Base-by-base conservation (phyloP, 208 protist species). In the Acanthamoeba royreba region DNA sequence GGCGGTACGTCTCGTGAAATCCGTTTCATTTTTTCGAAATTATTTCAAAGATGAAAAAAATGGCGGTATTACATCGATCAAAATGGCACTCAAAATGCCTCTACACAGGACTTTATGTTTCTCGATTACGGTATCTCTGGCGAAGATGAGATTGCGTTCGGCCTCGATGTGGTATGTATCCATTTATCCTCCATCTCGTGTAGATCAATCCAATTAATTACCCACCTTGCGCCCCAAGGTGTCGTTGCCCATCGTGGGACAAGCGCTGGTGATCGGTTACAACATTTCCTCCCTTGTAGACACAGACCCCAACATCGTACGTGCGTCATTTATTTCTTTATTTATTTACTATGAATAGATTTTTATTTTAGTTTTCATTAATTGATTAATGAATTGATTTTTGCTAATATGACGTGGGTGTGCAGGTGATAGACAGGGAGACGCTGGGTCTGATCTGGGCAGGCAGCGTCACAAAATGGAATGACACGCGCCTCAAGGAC, bases 401-500 rank as follows among this genome's bases (percentile, higher is more conserved):
- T n/a, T n/a, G n/a, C n/a, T n/a, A n/a, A n/a, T n/a, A n/a, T n/a
- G n/a, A n/a, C n/a, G n/a, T n/a, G n/a, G n/a, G n/a, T n/a, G n/a
- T n/a, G 0, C 81, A 89, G 81, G 47, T 89, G 35, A 42, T 89
- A 0, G 81, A 89, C 35, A 66, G 81, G 81, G 53, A 89, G 3
- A 89, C 81, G 46, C 81, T 89, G 28, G 81, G 46, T 22, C 49
- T 69, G n/a, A 89, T 89, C 53, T 89, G 81, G 81, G 28, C 53
- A 47, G 81, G 81, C 17, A 89, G 63, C 25, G 25, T 89, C n/a
- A 63, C 81, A 22, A 69, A 63, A 19, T 89, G 81, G 81, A 89
- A 63, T 40, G 81, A 89, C 47, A 42, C n/a, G 33, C 46, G 46
- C 46, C n/a, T 89, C 4, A 55, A 66, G 46, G 4, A 4, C 25